Base-by-base conservation (phyloP, 129 eudicot species). In the Silybum marianum region DNA sequence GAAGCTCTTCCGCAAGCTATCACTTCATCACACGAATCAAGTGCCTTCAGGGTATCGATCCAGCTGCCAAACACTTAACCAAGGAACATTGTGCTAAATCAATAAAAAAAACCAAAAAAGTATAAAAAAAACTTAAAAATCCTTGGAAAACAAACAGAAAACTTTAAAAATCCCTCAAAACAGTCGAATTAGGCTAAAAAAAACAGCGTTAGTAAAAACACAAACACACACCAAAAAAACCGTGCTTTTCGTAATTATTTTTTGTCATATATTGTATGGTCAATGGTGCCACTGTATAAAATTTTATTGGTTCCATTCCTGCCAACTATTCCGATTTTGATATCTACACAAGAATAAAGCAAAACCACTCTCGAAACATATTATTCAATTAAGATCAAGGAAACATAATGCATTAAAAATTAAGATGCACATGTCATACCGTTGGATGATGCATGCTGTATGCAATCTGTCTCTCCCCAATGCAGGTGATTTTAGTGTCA, bases 21-120 rank as follows among this genome's bases (percentile, higher is more conserved):
- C 58, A 88, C 87, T 48, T 85, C 87, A 28, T 86, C 88, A 75
- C 97, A 91, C 0, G 93, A 79, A 74, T 88, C 87, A 4, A 91
- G 93, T 9, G 92, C 89, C 82, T 86, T 89, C n/a, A 91, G 68
- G 9, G 92, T 83, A 80, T 88, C 92, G 1, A 10, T 78, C 97
- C 97, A 91, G 83, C 69, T 89, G 10, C 75, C 84, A 8, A 91
- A 76, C 32, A 89, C 87, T 71, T 86, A 88, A 54, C 72, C 63
- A 34, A 91, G 88, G 81, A 86, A 88, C 63, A 21, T 76, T 82
- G 28, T 25, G 28, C 28, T 25, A 25, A 25, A 25, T 25, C 28
- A 2, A 25, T 25, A 0, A 25, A 25, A 25, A 25, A 25, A 25
- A n/a, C n/a, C 28, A 25, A 25, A 25, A 25, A 25, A 25, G 28